Percentiles rank a stretch among this genome's conserved stretches.
Conservation (phyloP, 345 rosid species). For the Hibiscus tridactylites region DNA sequence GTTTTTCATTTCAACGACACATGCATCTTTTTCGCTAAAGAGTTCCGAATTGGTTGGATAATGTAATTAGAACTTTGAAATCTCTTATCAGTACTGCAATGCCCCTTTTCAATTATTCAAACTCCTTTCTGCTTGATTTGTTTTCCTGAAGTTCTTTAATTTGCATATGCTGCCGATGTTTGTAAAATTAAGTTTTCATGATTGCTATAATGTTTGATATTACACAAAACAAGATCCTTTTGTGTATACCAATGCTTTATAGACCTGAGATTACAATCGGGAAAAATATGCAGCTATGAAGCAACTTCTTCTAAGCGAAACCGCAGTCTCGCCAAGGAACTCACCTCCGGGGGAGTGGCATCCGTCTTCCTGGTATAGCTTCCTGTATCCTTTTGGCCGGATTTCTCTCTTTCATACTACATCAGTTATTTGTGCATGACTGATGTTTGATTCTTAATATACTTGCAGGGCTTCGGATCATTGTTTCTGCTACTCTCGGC, state of each 20-base stretch:
- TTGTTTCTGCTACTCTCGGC: slow-evolving; percentile 83
- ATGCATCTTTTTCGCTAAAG: background rate
- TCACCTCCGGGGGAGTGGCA: slow-evolving; percentile 11
- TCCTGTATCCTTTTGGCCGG: background rate
- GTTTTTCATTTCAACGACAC: background rate
- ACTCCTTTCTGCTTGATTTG: background rate
- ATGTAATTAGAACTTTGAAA: background rate
- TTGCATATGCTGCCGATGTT: background rate
- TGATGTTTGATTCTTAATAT: slow-evolving; percentile 7
- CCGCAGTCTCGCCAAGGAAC: slow-evolving; percentile 9
- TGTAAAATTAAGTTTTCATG: background rate
- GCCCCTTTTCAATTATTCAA: background rate
- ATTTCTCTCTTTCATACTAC: background rate
- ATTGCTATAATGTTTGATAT: background rate
- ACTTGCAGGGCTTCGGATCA: slow-evolving; percentile 85
- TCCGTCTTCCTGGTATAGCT: background rate
- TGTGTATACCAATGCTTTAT: background rate
- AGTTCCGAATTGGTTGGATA: background rate
- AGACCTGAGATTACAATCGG: background rate
- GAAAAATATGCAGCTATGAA: slow-evolving; percentile 53
- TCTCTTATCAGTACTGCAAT: background rate
- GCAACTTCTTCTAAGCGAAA: slow-evolving; percentile 57
- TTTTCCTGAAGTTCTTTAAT: background rate
- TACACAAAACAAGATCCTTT: background rate
- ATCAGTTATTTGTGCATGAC: background rate